Conservation (phyloP, 257 asterid species). For the Nicotiana sylvestris region DNA sequence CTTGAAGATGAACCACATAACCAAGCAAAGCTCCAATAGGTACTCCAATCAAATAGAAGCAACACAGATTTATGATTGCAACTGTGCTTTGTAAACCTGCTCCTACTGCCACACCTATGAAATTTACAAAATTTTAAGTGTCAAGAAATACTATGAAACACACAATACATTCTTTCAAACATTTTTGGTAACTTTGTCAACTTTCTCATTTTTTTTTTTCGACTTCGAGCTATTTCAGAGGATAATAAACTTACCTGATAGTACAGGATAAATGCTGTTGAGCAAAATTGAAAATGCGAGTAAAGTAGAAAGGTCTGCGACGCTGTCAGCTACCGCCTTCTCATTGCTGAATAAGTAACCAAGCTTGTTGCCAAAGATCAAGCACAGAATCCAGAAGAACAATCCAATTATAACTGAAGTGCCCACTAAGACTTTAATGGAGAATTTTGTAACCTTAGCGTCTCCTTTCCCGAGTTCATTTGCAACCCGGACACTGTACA, state of each 20-base stretch:
- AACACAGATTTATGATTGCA: conserved; percentile 61
- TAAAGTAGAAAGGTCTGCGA: conserved; percentile 49
- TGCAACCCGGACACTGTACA: conserved; percentile 62
- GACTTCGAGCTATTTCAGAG: too few relatives aligned
- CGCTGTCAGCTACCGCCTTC: conserved; percentile 35
- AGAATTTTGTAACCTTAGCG: conserved; percentile 56
- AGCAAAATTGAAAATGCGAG: conserved; percentile 64
- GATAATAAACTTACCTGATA: conserved; percentile 44
- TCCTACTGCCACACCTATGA: conserved; percentile 79
- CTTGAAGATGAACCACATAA: conserved; percentile 21
- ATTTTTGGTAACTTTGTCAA: neutral
- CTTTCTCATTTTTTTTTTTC: neutral
- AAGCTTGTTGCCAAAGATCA: conserved; percentile 44
- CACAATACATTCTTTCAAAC: neutral
- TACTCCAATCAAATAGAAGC: conserved; percentile 24
- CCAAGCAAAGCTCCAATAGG: conserved; percentile 27
- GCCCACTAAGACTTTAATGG: conserved; percentile 55
- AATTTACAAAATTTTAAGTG: neutral
- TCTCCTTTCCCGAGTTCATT: conserved; percentile 80
- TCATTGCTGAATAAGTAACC: conserved; percentile 56
- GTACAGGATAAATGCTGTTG: conserved; percentile 59
- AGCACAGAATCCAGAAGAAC: conserved; percentile 41
- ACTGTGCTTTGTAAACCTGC: conserved; percentile 72
- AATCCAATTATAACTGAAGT: conserved; percentile 43
- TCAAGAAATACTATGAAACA: neutral